phyloP scores from a whole-genome alignment of 2,329 filamentous ascomycete genomes.

The Aspergillus flavus region DNA sequence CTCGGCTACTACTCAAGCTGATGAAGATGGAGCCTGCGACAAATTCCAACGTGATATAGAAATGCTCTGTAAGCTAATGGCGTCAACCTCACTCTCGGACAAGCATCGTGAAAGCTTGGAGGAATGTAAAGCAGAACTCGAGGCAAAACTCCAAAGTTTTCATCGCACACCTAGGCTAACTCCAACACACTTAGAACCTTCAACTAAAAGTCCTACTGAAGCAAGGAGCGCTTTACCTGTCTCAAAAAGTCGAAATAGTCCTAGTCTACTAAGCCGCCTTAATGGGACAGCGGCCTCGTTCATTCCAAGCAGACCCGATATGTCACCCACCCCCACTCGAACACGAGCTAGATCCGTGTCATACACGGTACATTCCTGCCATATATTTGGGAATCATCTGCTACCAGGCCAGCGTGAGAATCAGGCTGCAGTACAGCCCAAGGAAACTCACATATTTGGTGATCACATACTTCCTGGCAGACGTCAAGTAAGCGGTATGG shows the following conservation, averaged over 20 bases:
- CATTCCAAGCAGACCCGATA: background rate
- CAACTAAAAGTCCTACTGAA: background rate
- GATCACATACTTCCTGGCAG: slow-evolving; percentile 18
- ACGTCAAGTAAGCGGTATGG: background rate
- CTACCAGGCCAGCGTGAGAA: slow-evolving; percentile 11
- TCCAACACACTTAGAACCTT: background rate
- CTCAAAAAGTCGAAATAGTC: background rate
- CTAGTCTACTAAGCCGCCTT: background rate
- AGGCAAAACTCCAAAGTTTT: slow-evolving; percentile 12
- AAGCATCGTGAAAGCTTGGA: slow-evolving; percentile 14
- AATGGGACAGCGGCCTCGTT: background rate
- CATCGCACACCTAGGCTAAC: background rate
- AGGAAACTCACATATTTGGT: slow-evolving; percentile 10
- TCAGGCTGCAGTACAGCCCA: background rate
- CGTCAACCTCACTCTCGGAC: slow-evolving; percentile 13
- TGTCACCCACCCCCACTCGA: background rate
- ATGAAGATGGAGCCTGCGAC: background rate
- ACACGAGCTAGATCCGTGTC: background rate
- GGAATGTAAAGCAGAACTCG: slow-evolving; percentile 20
- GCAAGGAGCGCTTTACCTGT: background rate
- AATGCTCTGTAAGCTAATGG: slow-evolving; percentile 24
- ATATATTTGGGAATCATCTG: slow-evolving; percentile 15
- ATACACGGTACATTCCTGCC: background rate
- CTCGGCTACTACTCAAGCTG: background rate
- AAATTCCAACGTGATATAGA: slow-evolving; percentile 21